A percentile compares a stretch with the other conserved stretches of the same genome.
phyloP scores from a whole-genome alignment of 1,284 basidiomycete species.

The Malassezia furfur region DNA sequence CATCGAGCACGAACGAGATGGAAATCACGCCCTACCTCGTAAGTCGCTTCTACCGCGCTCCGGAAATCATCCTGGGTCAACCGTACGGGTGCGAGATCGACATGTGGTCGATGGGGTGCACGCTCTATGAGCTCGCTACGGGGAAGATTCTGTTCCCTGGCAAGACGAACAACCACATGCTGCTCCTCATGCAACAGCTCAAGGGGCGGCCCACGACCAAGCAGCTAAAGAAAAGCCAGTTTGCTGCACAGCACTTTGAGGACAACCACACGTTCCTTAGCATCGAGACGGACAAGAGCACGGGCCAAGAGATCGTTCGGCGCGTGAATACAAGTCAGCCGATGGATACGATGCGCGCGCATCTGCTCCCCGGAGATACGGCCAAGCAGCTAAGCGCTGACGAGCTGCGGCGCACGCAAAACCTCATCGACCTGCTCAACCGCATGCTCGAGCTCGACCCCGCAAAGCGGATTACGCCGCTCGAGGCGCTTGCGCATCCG shows the following conservation, averaged over 20 bases:
- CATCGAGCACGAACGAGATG: slow-evolving; percentile 82
- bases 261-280: slow-evolving; percentile 57
- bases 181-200: slow-evolving; percentile 66
- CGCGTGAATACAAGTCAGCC: slow-evolving; percentile 78
- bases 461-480: slow-evolving; percentile 68
- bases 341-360: slow-evolving; percentile 65
- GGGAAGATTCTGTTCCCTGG: slow-evolving; percentile 98
- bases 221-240: slow-evolving; percentile 86
- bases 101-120: slow-evolving; percentile 95
- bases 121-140: slow-evolving; percentile 92
- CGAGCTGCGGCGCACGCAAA: slow-evolving; percentile 69
- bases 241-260: slow-evolving; percentile 86
- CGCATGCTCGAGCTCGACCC: slow-evolving; percentile 88
- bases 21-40: slow-evolving; percentile 98
- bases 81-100: slow-evolving; percentile 90
- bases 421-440: slow-evolving; percentile 83
- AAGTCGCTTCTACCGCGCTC: slow-evolving; percentile 92
- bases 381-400: slow-evolving; percentile 69
- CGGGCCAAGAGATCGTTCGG: slow-evolving; percentile 60
- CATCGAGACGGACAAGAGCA: slow-evolving; percentile 32
- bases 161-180: slow-evolving; percentile 94
- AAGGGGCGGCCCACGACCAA: slow-evolving; percentile 87
- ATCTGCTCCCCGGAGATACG: slow-evolving; percentile 69
- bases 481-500: slow-evolving; percentile 76
- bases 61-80: slow-evolving; percentile 93